Evolutionary conservation across 2,329 filamentous ascomycete genomes (phyloP), one percentile per base, ranked within the genome.

Genomic region (Escovopsis sp.): DNA sequence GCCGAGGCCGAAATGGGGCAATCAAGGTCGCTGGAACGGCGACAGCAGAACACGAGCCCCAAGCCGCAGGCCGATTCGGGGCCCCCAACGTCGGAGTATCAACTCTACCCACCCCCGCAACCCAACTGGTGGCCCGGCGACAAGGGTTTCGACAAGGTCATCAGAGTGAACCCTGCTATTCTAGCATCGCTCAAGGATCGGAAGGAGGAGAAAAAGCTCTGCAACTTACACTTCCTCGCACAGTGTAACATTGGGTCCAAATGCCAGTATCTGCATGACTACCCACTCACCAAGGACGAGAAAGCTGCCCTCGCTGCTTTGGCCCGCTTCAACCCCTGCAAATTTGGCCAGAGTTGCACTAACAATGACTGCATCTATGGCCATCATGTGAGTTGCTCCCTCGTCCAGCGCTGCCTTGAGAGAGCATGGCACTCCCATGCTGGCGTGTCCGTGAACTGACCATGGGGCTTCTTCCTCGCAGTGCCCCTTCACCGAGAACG

Each of bases 141-240:
- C 7, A 71, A 73, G 27, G 75, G 74, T 2, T 52, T 77, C 2
- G 75, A 79, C 43, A 57, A 66, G 14, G 62, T 67, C 2, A 67
- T 78, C 27, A 56, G 56, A 2, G 60, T 72, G 16, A 70, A 67
- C 43, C 51, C 57, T 35, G 45, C 53, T 1, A 65, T 65, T 7
- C 54, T 78, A 45, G 73, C 78, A 12, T 62, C 56, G 16, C 66
- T 79, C 50, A 76, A 74, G 59, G 72, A 67, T 51, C 64, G 73
- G 44, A 70, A 67, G 42, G 69, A 68, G 29, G 60, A 57, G 48
- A 65, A 70, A 46, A 78, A 78, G 55, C 58, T 77, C 7, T 79
- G 75, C 62, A 79, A 79, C 53, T 74, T 74, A 39, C 71, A 76
- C 50, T 78, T 74, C 50, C 63, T 79, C 14, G 73, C 72, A 0